Percentiles rank a stretch among this genome's conserved stretches.
Evolutionary conservation across 75 land plant genomes (phyloP).

Genomic region (Cunninghamia lanceolata): DNA sequence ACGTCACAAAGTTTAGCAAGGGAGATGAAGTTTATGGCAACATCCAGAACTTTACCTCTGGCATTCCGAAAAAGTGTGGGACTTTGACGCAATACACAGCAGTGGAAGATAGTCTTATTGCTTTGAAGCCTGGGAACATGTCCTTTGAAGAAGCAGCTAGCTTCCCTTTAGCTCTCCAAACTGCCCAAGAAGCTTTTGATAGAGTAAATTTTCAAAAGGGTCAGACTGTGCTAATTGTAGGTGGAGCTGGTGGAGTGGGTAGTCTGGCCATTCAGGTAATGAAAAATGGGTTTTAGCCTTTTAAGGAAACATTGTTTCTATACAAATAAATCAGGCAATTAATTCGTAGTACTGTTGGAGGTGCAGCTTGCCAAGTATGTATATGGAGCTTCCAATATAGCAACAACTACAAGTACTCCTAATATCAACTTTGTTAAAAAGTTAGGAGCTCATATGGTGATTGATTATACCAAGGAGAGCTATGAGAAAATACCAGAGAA

Average conservation of each 20-base stretch:
- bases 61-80: constrained; percentile 32
- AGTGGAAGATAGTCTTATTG: constrained; percentile 47
- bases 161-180: constrained; percentile 45
- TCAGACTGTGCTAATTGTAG: constrained; percentile 31
- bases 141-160: constrained; percentile 50
- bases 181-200: constrained; percentile 38
- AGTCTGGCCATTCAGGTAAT: constrained; percentile 35
- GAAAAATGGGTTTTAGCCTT: neutral
- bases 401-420: constrained; percentile 37
- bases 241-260: constrained; percentile 56
- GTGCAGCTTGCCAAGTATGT: constrained; percentile 43
- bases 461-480: constrained; percentile 49
- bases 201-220: constrained; percentile 33
- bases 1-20: constrained; percentile 34
- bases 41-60: constrained; percentile 31
- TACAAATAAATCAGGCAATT: neutral
- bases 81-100: constrained; percentile 44
- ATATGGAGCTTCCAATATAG: constrained; percentile 50
- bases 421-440: constrained; percentile 40
- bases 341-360: neutral
- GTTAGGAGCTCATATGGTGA: constrained; percentile 52
- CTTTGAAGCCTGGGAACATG: constrained; percentile 33
- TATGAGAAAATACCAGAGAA: constrained; percentile 43
- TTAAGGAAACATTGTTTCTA: neutral
- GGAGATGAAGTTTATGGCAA: constrained; percentile 57